Evolutionary conservation across 1,139 yeast species (phyloP).

Genomic region (Candida sojae): DNA sequence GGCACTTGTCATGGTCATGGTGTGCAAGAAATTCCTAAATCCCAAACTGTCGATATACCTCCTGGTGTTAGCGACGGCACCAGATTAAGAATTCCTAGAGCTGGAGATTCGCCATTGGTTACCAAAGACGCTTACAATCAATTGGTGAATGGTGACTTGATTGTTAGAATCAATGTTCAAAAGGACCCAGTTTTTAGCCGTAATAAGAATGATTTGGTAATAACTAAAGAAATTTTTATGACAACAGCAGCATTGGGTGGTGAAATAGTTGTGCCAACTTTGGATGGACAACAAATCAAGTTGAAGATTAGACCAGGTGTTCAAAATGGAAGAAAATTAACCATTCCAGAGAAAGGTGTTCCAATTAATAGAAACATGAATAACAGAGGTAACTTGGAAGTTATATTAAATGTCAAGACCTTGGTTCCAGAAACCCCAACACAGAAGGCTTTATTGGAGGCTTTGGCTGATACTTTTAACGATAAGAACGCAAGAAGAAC

Average conservation of each 20-base stretch:
- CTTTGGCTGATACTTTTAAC: slow-evolving; percentile 86
- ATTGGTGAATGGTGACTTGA: slow-evolving; percentile 80
- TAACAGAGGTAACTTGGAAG: slow-evolving; percentile 81
- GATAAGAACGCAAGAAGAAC: slow-evolving; percentile 78
- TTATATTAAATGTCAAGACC: slow-evolving; percentile 70
- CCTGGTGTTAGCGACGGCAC: slow-evolving; percentile 88
- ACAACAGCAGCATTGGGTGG: slow-evolving; percentile 98
- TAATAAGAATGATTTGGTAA: slow-evolving; percentile 62
- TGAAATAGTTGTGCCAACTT: slow-evolving; percentile 80
- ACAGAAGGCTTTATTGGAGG: slow-evolving; percentile 89
- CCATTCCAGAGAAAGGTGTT: slow-evolving; percentile 86
- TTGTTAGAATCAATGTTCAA: slow-evolving; percentile 74
- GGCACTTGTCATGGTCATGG: slow-evolving; percentile 87
- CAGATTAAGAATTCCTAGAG: slow-evolving; percentile 79
- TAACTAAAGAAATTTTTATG: slow-evolving; percentile 72
- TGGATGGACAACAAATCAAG: slow-evolving; percentile 73
- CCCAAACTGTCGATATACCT: slow-evolving; percentile 81
- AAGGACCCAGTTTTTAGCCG: slow-evolving; percentile 74
- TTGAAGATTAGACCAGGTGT: slow-evolving; percentile 87
- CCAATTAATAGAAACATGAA: slow-evolving; percentile 61
- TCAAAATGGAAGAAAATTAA: slow-evolving; percentile 71
- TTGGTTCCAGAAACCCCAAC: slow-evolving; percentile 80
- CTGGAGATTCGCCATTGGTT: slow-evolving; percentile 85
- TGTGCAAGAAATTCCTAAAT: slow-evolving; percentile 65
- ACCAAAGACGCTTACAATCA: slow-evolving; percentile 66